These are phyloP conservation scores for Claviceps humidiphila DNA, from an alignment of 2,329 filamentous ascomycete species.

Conservation along the genomic window DNA sequence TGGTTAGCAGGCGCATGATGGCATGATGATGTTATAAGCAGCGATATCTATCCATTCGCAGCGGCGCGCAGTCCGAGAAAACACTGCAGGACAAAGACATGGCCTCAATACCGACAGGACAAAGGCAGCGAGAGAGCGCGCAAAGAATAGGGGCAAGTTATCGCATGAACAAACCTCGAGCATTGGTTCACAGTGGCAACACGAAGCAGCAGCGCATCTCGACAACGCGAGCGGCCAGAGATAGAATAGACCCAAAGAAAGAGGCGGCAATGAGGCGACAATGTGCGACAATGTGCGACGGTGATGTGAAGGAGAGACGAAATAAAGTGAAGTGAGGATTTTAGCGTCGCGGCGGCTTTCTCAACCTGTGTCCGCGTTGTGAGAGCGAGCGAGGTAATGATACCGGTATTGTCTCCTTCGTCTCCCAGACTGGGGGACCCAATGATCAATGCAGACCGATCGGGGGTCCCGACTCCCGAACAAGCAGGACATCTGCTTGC, in stretches of 20 bases:
- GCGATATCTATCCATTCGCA: not conserved
- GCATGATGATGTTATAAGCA: not conserved
- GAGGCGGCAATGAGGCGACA: not conserved
- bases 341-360: too few relatives aligned
- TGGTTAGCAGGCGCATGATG: not conserved
- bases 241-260: not conserved
- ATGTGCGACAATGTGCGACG: not conserved
- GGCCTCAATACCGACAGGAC: not conserved
- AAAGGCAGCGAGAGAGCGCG: not conserved
- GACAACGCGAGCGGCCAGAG: not conserved
- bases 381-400: too few relatives aligned
- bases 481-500: not conserved
- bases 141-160: not conserved
- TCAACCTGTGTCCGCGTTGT: too few relatives aligned
- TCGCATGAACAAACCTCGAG: conserved; percentile 3
- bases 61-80: not conserved
- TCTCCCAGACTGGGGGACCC: not conserved
- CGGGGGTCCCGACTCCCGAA: not conserved
- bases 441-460: not conserved
- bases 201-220: conserved; percentile 2
- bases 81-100: too few relatives aligned
- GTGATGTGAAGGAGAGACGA: not conserved
- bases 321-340: too few relatives aligned
- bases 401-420: not conserved
- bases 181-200: not conserved